These are phyloP conservation scores for Monosporascus cannonballus DNA, from an alignment of 2,329 filamentous ascomycete species.

Conservation along the genomic window DNA sequence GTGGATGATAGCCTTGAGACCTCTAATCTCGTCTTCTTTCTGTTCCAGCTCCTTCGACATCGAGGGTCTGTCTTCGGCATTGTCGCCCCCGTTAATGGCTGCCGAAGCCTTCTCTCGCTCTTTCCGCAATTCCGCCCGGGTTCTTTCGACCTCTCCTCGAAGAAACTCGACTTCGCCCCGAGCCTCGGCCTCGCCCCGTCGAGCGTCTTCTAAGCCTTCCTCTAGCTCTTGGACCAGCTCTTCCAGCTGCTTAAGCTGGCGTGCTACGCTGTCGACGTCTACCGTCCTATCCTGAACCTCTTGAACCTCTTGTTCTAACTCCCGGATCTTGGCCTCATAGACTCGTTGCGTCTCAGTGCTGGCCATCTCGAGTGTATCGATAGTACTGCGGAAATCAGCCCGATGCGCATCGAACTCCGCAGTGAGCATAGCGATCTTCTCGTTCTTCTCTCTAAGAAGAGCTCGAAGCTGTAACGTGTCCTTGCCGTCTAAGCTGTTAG, in stretches of 20 bases:
- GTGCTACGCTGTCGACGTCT: slow-evolving; percentile 86
- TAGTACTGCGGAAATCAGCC: slow-evolving; percentile 92
- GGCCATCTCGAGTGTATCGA: slow-evolving; percentile 92
- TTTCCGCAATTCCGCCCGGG: slow-evolving; percentile 76
- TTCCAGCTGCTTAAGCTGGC: slow-evolving; percentile 89
- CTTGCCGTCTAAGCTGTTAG: slow-evolving; percentile 55
- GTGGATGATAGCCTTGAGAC: slow-evolving; percentile 96
- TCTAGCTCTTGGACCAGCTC: slow-evolving; percentile 95
- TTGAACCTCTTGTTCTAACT: slow-evolving; percentile 74
- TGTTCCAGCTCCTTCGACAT: slow-evolving; percentile 75
- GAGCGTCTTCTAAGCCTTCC: slow-evolving; percentile 90
- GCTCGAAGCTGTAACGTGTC: slow-evolving; percentile 72
- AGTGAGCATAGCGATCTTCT: slow-evolving; percentile 89
- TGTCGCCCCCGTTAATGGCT: slow-evolving; percentile 43
- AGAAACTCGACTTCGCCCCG: slow-evolving; percentile 94
- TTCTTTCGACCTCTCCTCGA: slow-evolving; percentile 88
- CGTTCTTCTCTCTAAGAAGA: slow-evolving; percentile 90
- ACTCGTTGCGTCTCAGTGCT: slow-evolving; percentile 93
- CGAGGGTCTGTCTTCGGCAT: slow-evolving; percentile 36
- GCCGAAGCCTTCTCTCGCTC: slow-evolving; percentile 78
- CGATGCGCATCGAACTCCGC: slow-evolving; percentile 91
- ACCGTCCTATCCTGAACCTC: slow-evolving; percentile 77
- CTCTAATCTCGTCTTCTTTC: slow-evolving; percentile 94
- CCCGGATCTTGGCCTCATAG: slow-evolving; percentile 88
- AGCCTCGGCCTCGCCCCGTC: slow-evolving; percentile 90